Evolutionary conservation across 495 filamentous ascomycete species (phyloP).

Genomic region (Evernia prunastri): DNA sequence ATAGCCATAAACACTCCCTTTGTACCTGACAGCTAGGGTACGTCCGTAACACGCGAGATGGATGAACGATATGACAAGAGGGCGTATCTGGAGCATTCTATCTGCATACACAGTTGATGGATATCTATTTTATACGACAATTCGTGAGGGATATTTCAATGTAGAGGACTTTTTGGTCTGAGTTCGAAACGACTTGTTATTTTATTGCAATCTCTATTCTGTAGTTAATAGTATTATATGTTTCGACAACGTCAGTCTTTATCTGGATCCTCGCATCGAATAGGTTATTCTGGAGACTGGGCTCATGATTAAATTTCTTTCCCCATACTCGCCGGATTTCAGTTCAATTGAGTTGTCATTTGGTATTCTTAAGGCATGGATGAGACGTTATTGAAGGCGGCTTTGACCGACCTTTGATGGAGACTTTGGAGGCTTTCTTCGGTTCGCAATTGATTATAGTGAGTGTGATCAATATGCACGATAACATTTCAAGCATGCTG

Average conservation of each 20-base stretch:
- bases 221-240: not conserved
- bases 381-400: not conserved
- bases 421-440: not conserved
- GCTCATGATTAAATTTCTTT: not conserved
- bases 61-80: not conserved
- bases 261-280: too few relatives aligned
- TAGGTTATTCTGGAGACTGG: not conserved
- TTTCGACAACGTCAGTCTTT: too few relatives aligned
- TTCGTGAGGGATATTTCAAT: not conserved
- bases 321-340: not conserved
- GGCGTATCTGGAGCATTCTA: not conserved
- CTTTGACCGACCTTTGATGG: not conserved
- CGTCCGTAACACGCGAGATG: too few relatives aligned
- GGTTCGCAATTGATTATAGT: not conserved
- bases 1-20: too few relatives aligned
- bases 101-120: not conserved
- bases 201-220: not conserved
- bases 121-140: conserved; percentile 2
- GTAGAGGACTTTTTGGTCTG: not conserved
- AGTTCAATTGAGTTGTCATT: not conserved
- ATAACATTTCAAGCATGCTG: not conserved
- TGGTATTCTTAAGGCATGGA: not conserved
- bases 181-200: not conserved
- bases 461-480: not conserved
- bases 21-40: too few relatives aligned